These are phyloP conservation scores for Carex littledalei DNA, from an alignment of 176 grass and related monocot genomes.

Conservation along the genomic window DNA sequence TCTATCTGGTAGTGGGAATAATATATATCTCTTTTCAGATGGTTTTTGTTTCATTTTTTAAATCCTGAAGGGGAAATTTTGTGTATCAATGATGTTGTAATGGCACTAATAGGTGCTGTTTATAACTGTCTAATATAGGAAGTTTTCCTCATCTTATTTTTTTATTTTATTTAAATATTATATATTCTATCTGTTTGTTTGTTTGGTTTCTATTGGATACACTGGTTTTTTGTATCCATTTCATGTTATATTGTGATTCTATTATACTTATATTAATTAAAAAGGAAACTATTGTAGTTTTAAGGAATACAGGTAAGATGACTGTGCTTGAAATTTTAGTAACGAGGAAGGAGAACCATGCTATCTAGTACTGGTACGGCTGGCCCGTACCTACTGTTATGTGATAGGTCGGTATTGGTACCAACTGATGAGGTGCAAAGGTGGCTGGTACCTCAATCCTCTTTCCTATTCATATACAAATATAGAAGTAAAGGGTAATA, in stretches of 20 bases:
- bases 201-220: not conserved
- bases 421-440: not conserved
- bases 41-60: not conserved
- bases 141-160: not conserved
- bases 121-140: not conserved
- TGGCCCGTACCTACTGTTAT: not conserved
- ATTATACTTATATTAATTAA: not conserved
- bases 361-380: not conserved
- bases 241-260: not conserved
- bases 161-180: not conserved
- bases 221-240: not conserved
- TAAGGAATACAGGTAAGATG: not conserved
- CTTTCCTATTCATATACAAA: not conserved
- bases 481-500: not conserved
- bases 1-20: not conserved
- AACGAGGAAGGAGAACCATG: not conserved
- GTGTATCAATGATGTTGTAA: not conserved
- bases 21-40: not conserved
- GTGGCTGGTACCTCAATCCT: not conserved
- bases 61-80: conserved; percentile 1
- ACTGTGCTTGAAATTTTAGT: not conserved
- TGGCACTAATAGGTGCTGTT: not conserved
- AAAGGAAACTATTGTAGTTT: not conserved
- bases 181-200: not conserved
- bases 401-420: not conserved